These are phyloP conservation scores for Hordeum marinum DNA, from an alignment of 176 grass and related monocot genomes.

Conservation along the genomic window DNA sequence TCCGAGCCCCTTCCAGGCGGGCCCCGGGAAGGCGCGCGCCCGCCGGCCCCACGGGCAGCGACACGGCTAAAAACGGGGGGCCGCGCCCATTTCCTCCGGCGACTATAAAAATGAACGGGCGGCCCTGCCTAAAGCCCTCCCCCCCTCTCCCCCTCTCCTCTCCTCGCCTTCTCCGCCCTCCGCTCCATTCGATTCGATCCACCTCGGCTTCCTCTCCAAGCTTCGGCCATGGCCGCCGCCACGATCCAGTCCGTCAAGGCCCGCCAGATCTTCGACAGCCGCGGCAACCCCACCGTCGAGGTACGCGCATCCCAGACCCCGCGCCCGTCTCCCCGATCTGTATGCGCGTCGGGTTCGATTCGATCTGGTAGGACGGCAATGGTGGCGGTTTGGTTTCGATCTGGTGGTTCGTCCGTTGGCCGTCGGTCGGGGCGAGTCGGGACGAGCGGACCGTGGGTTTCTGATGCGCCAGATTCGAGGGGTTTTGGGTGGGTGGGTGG, in stretches of 20 bases:
- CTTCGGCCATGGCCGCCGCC: neutral
- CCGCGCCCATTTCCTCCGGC: no score
- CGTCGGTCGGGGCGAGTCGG: no score
- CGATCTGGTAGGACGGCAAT: neutral
- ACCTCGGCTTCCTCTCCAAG: neutral
- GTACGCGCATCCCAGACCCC: neutral
- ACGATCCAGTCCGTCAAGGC: neutral
- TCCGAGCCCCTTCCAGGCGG: no score
- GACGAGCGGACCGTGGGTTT: no score
- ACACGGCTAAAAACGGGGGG: neutral
- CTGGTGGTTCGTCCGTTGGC: neutral
- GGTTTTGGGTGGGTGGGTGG: no score
- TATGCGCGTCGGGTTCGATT: neutral
- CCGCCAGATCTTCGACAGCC: constrained; percentile 9
- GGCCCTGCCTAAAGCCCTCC: no score
- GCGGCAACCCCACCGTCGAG: constrained; percentile 4
- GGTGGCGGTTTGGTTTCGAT: neutral
- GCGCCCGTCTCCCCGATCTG: neutral
- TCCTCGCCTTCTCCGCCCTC: neutral
- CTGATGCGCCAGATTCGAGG: no score
- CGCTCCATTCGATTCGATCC: neutral
- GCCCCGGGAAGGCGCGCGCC: no score
- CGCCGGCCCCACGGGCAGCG: neutral
- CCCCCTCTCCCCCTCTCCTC: no score
- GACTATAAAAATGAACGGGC: neutral